A percentile compares a stretch with the other conserved stretches of the same genome.
Conservation (phyloP, 148 eudicot genomes). For the Pouteria glomerata region DNA sequence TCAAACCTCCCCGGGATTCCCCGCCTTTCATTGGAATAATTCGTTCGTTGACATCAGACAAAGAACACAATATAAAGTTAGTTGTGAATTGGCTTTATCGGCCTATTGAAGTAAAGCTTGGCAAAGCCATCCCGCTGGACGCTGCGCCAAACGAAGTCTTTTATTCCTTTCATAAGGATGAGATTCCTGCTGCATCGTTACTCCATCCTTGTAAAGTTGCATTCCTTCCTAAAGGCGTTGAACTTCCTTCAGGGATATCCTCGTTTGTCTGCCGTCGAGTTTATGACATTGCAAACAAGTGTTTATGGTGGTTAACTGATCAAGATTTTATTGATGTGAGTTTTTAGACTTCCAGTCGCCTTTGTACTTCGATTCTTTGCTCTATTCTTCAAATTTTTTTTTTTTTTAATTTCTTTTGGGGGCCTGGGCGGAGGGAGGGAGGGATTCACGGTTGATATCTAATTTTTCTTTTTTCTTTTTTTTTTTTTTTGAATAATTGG, state of each 20-base stretch:
- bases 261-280: slow-evolving; percentile 79
- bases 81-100: slow-evolving; percentile 79
- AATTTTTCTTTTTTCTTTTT: neutral
- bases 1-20: slow-evolving; percentile 54
- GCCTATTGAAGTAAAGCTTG: slow-evolving; percentile 59
- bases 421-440: too few species aligned
- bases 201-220: slow-evolving; percentile 95
- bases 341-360: slow-evolving; percentile 2
- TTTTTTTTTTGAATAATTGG: neutral
- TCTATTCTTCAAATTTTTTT: neutral
- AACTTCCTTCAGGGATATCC: slow-evolving; percentile 63
- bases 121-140: slow-evolving; percentile 56
- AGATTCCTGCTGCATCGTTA: slow-evolving; percentile 79
- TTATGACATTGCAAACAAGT: slow-evolving; percentile 59
- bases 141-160: slow-evolving; percentile 80
- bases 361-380: neutral
- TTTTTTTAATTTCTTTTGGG: neutral
- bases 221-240: slow-evolving; percentile 72
- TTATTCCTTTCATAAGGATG: slow-evolving; percentile 77
- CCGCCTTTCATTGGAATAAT: slow-evolving; percentile 68
- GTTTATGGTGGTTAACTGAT: slow-evolving; percentile 86
- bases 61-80: slow-evolving; percentile 42
- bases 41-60: slow-evolving; percentile 29
- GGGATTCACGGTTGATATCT: neutral
- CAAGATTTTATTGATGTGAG: slow-evolving; percentile 72